Evolutionary conservation across 768 basidiomycete species (phyloP).

Genomic region (Suillus luteus): DNA sequence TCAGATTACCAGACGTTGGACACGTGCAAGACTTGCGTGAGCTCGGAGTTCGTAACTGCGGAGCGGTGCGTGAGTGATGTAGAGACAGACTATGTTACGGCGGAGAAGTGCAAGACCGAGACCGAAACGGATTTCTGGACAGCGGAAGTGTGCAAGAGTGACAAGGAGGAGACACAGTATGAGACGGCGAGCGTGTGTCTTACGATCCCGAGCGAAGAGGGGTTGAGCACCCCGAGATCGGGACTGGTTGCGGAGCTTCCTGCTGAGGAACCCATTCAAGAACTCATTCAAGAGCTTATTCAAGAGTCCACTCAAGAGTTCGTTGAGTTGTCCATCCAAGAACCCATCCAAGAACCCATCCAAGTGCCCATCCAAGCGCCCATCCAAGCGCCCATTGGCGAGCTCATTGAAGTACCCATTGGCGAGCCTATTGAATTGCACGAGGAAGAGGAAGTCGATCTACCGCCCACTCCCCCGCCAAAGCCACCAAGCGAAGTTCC

Average conservation of each 20-base stretch:
- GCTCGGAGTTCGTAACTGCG: constrained; percentile 52
- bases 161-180: constrained; percentile 42
- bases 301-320: background rate
- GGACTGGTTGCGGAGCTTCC: constrained; percentile 39
- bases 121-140: constrained; percentile 48
- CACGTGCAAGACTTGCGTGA: constrained; percentile 42
- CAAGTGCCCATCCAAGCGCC: background rate
- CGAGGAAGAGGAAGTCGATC: constrained; percentile 13
- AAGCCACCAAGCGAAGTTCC: constrained; percentile 30
- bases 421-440: background rate
- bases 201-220: constrained; percentile 38
- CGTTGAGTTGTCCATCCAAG: too few species aligned
- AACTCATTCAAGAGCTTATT: background rate
- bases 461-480: constrained; percentile 26
- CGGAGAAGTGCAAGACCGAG: constrained; percentile 46
- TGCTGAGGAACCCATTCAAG: background rate
- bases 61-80: constrained; percentile 43
- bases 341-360: background rate
- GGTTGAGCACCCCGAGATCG: constrained; percentile 34
- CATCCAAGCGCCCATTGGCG: background rate
- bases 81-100: constrained; percentile 54
- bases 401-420: too few species aligned
- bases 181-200: constrained; percentile 48
- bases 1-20: constrained; percentile 47
- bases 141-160: constrained; percentile 44